These are phyloP conservation scores for Loxodes magnus DNA, from an alignment of 73 alveolate genomes.

Conservation along the genomic window DNA sequence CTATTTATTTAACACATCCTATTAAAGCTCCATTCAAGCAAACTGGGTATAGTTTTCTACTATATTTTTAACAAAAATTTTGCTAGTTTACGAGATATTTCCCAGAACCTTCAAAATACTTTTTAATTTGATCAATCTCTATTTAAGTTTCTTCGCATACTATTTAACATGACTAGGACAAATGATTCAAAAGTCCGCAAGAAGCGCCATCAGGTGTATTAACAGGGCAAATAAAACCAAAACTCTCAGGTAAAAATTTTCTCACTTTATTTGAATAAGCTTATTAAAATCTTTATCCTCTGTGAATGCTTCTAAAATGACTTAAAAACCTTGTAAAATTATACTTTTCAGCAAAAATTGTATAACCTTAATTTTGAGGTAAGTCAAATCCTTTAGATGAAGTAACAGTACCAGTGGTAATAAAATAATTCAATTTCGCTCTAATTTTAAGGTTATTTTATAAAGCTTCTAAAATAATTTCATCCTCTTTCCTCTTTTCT, in stretches of 20 bases:
- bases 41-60: too few species aligned
- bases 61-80: too few species aligned
- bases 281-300: slow-evolving; percentile 98
- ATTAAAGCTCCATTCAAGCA: slow-evolving; percentile 84
- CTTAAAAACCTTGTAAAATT: slow-evolving; percentile 85
- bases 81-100: slow-evolving; percentile 74
- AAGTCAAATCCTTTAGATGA: slow-evolving; percentile 95
- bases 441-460: slow-evolving; percentile 86
- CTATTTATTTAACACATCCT: slow-evolving; percentile 63
- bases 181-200: slow-evolving; percentile 96
- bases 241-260: slow-evolving; percentile 95
- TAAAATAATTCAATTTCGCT: slow-evolving; percentile 91
- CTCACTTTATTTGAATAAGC: slow-evolving; percentile 96
- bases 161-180: slow-evolving; percentile 72
- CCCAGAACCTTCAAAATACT: slow-evolving; percentile 34
- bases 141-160: too few species aligned
- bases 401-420: slow-evolving; percentile 96
- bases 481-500: slow-evolving; percentile 63
- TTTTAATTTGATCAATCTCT: not conserved
- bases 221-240: slow-evolving; percentile 99
- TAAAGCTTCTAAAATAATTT: slow-evolving; percentile 56
- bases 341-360: slow-evolving; percentile 82
- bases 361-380: slow-evolving; percentile 77
- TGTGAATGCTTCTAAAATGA: slow-evolving; percentile 96
- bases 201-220: slow-evolving; percentile 99